These are phyloP conservation scores for Lyophyllum decastes DNA, from an alignment of 768 basidiomycete genomes.

Conservation along the genomic window DNA sequence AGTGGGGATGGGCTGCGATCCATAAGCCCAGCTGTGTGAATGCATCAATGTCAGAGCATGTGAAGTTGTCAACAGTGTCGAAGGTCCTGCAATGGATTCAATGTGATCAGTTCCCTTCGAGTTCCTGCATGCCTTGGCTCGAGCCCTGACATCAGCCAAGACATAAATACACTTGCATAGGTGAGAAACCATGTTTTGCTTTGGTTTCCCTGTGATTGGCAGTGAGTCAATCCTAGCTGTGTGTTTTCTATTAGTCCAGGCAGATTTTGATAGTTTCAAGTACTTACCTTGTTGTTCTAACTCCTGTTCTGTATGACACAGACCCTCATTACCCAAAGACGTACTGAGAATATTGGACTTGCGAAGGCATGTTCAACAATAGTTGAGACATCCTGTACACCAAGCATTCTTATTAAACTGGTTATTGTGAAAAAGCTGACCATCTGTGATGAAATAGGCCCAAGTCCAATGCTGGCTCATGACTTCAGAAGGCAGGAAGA, in stretches of 20 bases:
- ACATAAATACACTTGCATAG: constrained; percentile 9
- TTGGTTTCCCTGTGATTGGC: constrained; percentile 5
- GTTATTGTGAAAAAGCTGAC: not conserved
- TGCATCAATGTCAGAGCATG: not conserved
- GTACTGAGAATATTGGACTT: not conserved
- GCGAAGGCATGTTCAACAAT: not conserved
- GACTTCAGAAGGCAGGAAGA: too few species aligned
- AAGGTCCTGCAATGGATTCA: not conserved
- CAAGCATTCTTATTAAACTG: not conserved
- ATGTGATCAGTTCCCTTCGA: not conserved
- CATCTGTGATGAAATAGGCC: not conserved
- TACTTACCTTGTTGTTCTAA: too few species aligned
- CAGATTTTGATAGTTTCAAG: too few species aligned
- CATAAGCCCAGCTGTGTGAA: too few species aligned
- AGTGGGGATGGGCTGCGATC: too few species aligned
- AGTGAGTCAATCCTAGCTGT: not conserved
- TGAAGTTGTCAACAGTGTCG: not conserved
- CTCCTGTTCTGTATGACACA: too few species aligned
- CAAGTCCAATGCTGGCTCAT: not conserved
- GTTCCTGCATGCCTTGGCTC: not conserved
- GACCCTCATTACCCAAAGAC: not conserved
- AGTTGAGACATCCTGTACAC: not conserved
- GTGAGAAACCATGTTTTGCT: constrained; percentile 15
- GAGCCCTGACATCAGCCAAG: constrained; percentile 2
- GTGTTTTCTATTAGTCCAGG: too few species aligned